A percentile compares a stretch with the other conserved stretches of the same genome.
phyloP scores from a whole-genome alignment of 176 grass and related monocot species.

The Oryza brachyantha region DNA sequence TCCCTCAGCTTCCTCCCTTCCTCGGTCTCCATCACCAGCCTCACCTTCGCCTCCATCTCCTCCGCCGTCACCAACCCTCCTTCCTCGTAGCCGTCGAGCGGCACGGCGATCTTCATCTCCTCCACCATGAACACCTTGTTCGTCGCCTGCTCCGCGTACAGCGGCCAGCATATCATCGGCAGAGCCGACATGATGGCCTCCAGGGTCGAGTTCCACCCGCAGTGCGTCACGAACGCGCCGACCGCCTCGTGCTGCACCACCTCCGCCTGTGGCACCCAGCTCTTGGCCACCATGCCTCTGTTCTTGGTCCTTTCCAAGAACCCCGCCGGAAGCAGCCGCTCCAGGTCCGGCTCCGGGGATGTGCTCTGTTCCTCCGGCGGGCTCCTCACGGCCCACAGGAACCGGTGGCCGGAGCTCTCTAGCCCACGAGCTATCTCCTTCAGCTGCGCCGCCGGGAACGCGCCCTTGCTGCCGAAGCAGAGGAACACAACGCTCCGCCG shows the following conservation, averaged over 20 bases:
- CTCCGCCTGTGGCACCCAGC: conserved; percentile 60
- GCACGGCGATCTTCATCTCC: conserved; percentile 43
- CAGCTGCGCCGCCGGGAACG: conserved; percentile 38
- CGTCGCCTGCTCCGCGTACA: conserved; percentile 65
- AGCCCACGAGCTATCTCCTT: conserved; percentile 55
- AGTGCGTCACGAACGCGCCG: conserved; percentile 52
- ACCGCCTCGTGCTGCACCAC: conserved; percentile 51
- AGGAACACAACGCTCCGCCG: conserved; percentile 55
- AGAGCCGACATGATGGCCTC: conserved; percentile 52
- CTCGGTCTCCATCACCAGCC: conserved; percentile 49
- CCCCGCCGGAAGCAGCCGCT: conserved; percentile 44
- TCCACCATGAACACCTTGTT: conserved; percentile 69
- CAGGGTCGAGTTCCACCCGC: conserved; percentile 51
- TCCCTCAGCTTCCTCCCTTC: conserved; percentile 37
- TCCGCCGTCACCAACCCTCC: conserved; percentile 41
- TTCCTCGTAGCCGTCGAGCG: conserved; percentile 36
- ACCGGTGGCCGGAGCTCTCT: conserved; percentile 54
- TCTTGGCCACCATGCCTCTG: conserved; percentile 49
- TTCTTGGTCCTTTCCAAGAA: conserved; percentile 55
- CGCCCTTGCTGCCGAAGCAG: conserved; percentile 70
- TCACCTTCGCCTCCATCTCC: conserved; percentile 56
- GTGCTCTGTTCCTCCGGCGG: conserved; percentile 12
- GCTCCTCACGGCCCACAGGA: conserved; percentile 51
- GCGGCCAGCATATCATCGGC: conserved; percentile 63
- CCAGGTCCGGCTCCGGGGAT: conserved; percentile 41